phyloP scores from a whole-genome alignment of 176 grass and related monocot genomes.

The Miscanthus lutarioriparius region DNA sequence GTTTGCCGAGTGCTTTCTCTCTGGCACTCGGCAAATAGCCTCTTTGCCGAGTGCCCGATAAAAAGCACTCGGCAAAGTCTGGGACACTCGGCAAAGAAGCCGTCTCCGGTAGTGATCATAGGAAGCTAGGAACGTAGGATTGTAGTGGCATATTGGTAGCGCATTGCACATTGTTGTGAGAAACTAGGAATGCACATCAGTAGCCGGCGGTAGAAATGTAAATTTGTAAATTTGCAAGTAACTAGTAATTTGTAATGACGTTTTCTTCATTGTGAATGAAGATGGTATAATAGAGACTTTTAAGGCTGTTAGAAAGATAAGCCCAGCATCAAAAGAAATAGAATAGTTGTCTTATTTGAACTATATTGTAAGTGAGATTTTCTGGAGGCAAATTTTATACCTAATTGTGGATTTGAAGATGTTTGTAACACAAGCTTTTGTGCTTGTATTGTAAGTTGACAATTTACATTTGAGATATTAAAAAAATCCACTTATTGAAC shows the following conservation, averaged over 20 bases:
- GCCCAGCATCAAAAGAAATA: neutral
- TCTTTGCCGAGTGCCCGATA: too few relatives aligned
- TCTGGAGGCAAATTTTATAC: neutral
- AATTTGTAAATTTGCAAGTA: neutral
- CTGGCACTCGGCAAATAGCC: too few relatives aligned
- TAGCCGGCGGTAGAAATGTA: neutral
- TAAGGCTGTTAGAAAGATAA: neutral
- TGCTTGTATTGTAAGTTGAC: neutral
- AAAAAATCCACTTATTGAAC: neutral
- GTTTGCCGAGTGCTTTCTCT: too few relatives aligned
- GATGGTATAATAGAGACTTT: neutral
- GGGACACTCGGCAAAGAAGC: too few relatives aligned
- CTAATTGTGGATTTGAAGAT: neutral
- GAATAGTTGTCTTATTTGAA: neutral
- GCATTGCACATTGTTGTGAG: neutral
- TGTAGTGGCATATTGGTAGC: neutral
- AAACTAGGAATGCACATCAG: neutral
- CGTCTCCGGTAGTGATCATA: too few relatives aligned
- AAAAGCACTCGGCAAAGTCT: too few relatives aligned
- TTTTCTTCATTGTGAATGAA: neutral
- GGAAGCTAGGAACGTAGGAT: neutral
- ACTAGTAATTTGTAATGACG: neutral
- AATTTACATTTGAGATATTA: neutral
- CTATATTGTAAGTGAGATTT: neutral
- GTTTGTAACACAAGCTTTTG: neutral